Evolutionary conservation across 768 basidiomycete species (phyloP).

Genomic region (Lanmaoa rubissima): DNA sequence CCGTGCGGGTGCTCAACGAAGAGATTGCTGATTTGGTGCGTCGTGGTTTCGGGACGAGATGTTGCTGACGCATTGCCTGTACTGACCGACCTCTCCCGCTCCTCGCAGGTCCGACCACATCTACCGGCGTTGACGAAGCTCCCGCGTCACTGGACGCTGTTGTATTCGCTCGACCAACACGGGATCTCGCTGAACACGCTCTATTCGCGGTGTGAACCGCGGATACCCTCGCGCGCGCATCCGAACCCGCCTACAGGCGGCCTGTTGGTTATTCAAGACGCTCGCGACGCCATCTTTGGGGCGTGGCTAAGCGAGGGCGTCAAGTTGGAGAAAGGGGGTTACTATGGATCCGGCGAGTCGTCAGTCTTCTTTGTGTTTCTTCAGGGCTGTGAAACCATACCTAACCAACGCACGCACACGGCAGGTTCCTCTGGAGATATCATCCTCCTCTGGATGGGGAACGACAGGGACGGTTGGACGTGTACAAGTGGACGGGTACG

Average conservation of each 20-base stretch:
- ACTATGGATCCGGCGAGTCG: constrained; percentile 89
- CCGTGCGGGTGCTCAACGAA: constrained; percentile 48
- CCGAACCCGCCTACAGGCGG: constrained; percentile 40
- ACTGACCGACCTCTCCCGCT: background rate
- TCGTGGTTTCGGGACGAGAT: background rate
- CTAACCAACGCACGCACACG: background rate
- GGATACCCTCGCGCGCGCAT: constrained; percentile 24
- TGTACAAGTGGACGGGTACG: constrained; percentile 82
- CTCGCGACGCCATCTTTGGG: constrained; percentile 68
- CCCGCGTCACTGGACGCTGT: constrained; percentile 66
- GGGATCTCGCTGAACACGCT: constrained; percentile 91
- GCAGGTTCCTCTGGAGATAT: constrained; percentile 78
- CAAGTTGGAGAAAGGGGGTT: constrained; percentile 55
- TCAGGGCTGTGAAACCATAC: background rate
- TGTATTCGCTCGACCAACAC: constrained; percentile 93
- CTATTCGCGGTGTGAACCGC: constrained; percentile 60
- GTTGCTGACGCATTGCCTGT: background rate
- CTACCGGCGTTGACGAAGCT: constrained; percentile 76
- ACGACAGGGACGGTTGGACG: constrained; percentile 41
- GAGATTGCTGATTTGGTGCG: constrained; percentile 62
- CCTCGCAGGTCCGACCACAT: constrained; percentile 58
- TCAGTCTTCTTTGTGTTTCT: background rate
- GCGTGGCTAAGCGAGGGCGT: constrained; percentile 76
- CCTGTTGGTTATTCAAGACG: constrained; percentile 66
- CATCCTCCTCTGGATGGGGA: constrained; percentile 24